Conservation (phyloP, 371 early-diverging fungal genomes). For the Mortierella sp. region DNA sequence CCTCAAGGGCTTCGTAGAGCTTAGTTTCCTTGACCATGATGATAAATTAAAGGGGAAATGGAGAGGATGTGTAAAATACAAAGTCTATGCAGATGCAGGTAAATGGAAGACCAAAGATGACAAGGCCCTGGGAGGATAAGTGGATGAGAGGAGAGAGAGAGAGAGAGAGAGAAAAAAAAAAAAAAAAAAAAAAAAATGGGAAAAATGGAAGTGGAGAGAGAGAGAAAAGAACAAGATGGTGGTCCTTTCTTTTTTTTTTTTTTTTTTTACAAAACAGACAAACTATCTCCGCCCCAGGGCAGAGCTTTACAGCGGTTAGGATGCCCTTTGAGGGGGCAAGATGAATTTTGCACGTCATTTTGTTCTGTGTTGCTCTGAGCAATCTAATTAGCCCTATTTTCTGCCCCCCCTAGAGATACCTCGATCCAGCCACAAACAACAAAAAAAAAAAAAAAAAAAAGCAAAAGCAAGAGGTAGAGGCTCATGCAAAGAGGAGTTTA, state of each 20-base stretch:
- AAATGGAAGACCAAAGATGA: background rate
- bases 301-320: too few species aligned
- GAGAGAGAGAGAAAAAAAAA: conserved; percentile 2
- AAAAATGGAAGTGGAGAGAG: conserved; percentile 14
- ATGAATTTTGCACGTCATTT: too few species aligned
- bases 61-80: conserved; percentile 7
- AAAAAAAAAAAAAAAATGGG: background rate
- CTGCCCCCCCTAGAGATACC: too few species aligned
- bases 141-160: conserved; percentile 15
- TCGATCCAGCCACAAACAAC: background rate
- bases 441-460: conserved; percentile 11
- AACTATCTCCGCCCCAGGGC: too few species aligned
- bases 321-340: too few species aligned
- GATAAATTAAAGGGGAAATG: conserved; percentile 7
- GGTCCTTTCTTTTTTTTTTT: background rate
- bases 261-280: background rate
- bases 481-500: too few species aligned
- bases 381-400: too few species aligned
- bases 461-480: background rate
- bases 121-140: conserved; percentile 1
- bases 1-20: conserved; percentile 93
- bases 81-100: background rate
- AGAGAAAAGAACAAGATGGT: background rate
- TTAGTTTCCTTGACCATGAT: conserved; percentile 85
- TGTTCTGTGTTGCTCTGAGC: too few species aligned